These are phyloP conservation scores for Aspergillus terreus DNA, from an alignment of 2,329 filamentous ascomycete genomes.

Conservation along the genomic window DNA sequence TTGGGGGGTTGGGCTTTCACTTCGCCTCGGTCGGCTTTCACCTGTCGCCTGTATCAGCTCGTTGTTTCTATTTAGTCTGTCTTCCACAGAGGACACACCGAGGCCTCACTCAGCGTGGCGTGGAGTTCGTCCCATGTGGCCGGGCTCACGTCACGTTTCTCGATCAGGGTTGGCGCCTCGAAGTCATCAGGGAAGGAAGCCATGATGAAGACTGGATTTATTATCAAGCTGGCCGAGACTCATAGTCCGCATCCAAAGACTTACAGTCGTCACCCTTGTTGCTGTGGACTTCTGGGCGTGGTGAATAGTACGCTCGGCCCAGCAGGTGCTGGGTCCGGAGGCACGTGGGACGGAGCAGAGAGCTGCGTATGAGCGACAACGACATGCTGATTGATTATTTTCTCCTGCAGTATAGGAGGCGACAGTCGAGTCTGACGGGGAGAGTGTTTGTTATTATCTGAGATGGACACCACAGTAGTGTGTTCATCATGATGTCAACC, in stretches of 20 bases:
- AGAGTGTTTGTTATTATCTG: not conserved
- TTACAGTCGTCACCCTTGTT: slow-evolving; percentile 8
- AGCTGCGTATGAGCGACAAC: not conserved
- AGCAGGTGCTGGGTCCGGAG: not conserved
- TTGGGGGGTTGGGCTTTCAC: slow-evolving; percentile 3
- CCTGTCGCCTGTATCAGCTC: not conserved
- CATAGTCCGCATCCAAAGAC: not conserved
- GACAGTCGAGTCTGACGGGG: not conserved
- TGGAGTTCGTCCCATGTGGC: slow-evolving; percentile 12
- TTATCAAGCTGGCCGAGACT: not conserved
- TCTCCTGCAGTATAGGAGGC: not conserved
- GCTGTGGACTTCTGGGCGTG: slow-evolving; percentile 1
- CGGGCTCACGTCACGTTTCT: slow-evolving; percentile 2
- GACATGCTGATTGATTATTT: not conserved
- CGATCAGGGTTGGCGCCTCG: slow-evolving; percentile 7
- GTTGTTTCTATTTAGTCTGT: not conserved
- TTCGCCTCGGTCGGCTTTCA: slow-evolving; percentile 15
- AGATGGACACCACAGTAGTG: not conserved
- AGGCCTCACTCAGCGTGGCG: slow-evolving; percentile 11
- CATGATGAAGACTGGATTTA: slow-evolving; percentile 8
- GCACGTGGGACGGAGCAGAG: not conserved
- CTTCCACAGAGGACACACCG: not conserved
- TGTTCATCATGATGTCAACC: not conserved
- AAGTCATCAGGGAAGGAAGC: slow-evolving; percentile 10
- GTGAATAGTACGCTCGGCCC: not conserved